Evolutionary conservation across 2,329 filamentous ascomycete genomes (phyloP).

Genomic region (Aspergillus sp.): DNA sequence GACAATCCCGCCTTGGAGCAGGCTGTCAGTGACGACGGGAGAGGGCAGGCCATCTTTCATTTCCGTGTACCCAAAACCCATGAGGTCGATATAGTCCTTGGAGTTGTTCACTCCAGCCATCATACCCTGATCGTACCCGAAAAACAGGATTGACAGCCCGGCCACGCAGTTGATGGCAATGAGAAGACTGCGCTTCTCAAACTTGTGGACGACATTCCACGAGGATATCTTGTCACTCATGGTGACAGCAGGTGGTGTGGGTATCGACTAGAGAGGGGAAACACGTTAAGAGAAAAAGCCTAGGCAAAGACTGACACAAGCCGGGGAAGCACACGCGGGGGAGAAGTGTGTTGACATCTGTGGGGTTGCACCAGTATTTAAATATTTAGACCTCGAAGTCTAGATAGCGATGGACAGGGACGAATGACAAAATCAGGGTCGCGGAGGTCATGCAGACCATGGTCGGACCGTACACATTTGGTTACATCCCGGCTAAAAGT

Average conservation of each 20-base stretch:
- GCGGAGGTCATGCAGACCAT: neutral
- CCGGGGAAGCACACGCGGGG: neutral
- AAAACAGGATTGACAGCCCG: constrained; percentile 67
- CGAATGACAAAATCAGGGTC: neutral
- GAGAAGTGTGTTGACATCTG: neutral
- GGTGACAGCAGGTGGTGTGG: constrained; percentile 8
- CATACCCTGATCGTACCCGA: constrained; percentile 58
- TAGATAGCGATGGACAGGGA: constrained; percentile 7
- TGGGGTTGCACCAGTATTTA: neutral
- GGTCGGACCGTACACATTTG: constrained; percentile 12
- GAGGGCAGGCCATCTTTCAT: constrained; percentile 43
- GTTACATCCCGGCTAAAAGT: constrained; percentile 24
- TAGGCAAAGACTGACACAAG: neutral
- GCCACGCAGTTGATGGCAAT: constrained; percentile 64
- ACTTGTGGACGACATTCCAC: constrained; percentile 53
- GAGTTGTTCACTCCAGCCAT: constrained; percentile 67
- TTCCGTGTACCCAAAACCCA: constrained; percentile 64
- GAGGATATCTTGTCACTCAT: constrained; percentile 41
- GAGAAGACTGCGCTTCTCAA: constrained; percentile 58
- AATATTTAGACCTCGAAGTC: neutral
- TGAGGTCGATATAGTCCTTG: constrained; percentile 62
- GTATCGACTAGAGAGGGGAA: neutral
- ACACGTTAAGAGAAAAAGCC: neutral
- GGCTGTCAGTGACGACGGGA: constrained; percentile 58
- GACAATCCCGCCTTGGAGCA: constrained; percentile 65